These are phyloP conservation scores for Claviceps paspali DNA, from an alignment of 2,329 filamentous ascomycete genomes.

Conservation along the genomic window DNA sequence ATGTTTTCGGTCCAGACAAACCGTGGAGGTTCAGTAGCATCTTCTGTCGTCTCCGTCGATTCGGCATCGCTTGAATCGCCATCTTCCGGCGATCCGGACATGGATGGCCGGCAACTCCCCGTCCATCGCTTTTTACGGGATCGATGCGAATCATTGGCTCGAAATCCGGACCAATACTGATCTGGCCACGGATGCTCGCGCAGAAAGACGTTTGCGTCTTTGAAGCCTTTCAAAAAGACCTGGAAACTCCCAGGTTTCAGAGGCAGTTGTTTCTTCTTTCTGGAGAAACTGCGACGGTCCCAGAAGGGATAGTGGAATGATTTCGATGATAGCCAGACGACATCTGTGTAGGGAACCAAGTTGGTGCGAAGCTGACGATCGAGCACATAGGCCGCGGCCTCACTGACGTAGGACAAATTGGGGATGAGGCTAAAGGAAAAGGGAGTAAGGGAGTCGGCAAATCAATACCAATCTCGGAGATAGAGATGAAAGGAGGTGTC, in stretches of 20 bases:
- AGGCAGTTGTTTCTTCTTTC: slow-evolving; percentile 74
- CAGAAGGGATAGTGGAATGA: slow-evolving; percentile 98
- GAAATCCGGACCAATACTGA: slow-evolving; percentile 58
- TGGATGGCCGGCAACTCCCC: slow-evolving; percentile 60
- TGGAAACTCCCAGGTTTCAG: slow-evolving; percentile 93
- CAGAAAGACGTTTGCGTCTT: slow-evolving; percentile 90
- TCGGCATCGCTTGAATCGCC: slow-evolving; percentile 51
- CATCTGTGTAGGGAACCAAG: slow-evolving; percentile 90
- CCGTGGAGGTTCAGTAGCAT: slow-evolving; percentile 35
- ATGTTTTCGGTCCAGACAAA: slow-evolving; percentile 80
- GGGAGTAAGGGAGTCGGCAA: background rate
- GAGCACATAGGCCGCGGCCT: slow-evolving; percentile 90
- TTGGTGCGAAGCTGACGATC: slow-evolving; percentile 81
- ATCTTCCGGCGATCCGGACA: slow-evolving; percentile 36
- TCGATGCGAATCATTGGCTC: slow-evolving; percentile 49
- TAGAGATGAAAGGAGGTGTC: background rate
- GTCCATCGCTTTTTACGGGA: slow-evolving; percentile 62
- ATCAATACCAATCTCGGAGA: too few relatives aligned
- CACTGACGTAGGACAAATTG: slow-evolving; percentile 93
- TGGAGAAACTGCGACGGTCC: slow-evolving; percentile 77
- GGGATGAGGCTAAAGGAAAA: slow-evolving; percentile 55
- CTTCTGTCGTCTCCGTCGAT: slow-evolving; percentile 25
- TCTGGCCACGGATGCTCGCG: slow-evolving; percentile 96
- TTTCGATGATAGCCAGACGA: slow-evolving; percentile 86
- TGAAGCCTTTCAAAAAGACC: slow-evolving; percentile 91